Evolutionary conservation across 192 early-diverging fungal species (phyloP).

Genomic region (Backusella macrospora): DNA sequence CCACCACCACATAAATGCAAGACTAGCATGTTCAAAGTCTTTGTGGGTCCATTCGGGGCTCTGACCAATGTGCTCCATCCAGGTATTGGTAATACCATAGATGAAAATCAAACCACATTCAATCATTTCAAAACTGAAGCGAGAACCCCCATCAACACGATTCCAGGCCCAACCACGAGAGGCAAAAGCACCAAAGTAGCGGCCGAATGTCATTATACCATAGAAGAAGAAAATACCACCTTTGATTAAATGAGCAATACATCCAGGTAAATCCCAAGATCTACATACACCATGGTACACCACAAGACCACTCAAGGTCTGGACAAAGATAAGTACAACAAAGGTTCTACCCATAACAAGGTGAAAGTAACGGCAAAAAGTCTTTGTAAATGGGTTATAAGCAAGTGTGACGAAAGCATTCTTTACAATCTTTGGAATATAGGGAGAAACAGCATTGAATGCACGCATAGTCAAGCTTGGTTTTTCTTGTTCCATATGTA

Average conservation of each 20-base stretch:
- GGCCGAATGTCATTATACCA: conserved; percentile 39
- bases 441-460: conserved; percentile 21
- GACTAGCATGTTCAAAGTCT: conserved; percentile 43
- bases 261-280: conserved; percentile 40
- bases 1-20: conserved; percentile 50
- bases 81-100: conserved; percentile 45
- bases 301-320: conserved; percentile 38
- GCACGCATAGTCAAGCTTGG: conserved; percentile 25
- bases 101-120: conserved; percentile 37
- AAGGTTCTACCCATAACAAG: conserved; percentile 32
- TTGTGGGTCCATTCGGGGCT: conserved; percentile 39
- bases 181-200: conserved; percentile 43
- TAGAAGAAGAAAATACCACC: conserved; percentile 45
- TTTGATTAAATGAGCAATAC: conserved; percentile 43
- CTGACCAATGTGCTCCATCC: conserved; percentile 46
- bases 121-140: conserved; percentile 43
- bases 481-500: conserved; percentile 2
- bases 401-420: conserved; percentile 15
- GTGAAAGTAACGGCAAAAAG: conserved; percentile 29
- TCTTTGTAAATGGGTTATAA: conserved; percentile 36
- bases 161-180: conserved; percentile 46
- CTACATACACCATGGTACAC: conserved; percentile 42
- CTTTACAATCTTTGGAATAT: conserved; percentile 32
- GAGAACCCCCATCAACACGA: conserved; percentile 25
- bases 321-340: conserved; percentile 35